Percentiles rank a stretch among this genome's conserved stretches.
These are phyloP conservation scores for Phytophthora lateralis DNA, from an alignment of 352 stramenopile species.

Conservation along the genomic window DNA sequence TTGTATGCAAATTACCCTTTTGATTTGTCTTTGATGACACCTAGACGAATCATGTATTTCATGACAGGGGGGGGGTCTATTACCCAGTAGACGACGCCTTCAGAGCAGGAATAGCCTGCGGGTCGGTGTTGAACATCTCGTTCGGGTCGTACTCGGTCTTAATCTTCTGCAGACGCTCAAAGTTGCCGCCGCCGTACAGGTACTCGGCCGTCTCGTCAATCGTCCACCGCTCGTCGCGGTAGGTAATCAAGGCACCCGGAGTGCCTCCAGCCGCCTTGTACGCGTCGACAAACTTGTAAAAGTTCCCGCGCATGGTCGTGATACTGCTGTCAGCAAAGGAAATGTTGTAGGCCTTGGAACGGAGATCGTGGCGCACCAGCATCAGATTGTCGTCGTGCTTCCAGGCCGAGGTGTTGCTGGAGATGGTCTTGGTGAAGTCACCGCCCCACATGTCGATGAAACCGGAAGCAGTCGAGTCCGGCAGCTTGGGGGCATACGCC, in stretches of 20 bases:
- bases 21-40: too few relatives aligned
- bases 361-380: constrained; percentile 30
- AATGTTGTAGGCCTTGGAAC: constrained; percentile 20
- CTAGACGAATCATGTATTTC: too few relatives aligned
- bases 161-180: constrained; percentile 29
- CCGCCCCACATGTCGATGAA: constrained; percentile 32
- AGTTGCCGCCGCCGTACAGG: constrained; percentile 32
- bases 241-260: constrained; percentile 27
- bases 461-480: constrained; percentile 17
- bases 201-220: constrained; percentile 28
- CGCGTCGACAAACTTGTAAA: constrained; percentile 18
- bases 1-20: too few relatives aligned
- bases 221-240: constrained; percentile 33
- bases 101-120: constrained; percentile 29
- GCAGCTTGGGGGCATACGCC: constrained; percentile 20
- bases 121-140: constrained; percentile 35
- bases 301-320: constrained; percentile 17
- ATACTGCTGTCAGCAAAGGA: constrained; percentile 24
- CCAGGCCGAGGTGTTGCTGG: constrained; percentile 14
- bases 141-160: constrained; percentile 27
- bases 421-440: constrained; percentile 19
- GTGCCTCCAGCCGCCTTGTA: constrained; percentile 28
- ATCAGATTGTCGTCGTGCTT: constrained; percentile 15
- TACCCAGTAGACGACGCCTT: constrained; percentile 5
- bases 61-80: too few relatives aligned